A percentile compares a stretch with the other conserved stretches of the same genome.
Evolutionary conservation across 176 grass and related monocot genomes (phyloP).

Genomic region (Oropetium thomaeum): DNA sequence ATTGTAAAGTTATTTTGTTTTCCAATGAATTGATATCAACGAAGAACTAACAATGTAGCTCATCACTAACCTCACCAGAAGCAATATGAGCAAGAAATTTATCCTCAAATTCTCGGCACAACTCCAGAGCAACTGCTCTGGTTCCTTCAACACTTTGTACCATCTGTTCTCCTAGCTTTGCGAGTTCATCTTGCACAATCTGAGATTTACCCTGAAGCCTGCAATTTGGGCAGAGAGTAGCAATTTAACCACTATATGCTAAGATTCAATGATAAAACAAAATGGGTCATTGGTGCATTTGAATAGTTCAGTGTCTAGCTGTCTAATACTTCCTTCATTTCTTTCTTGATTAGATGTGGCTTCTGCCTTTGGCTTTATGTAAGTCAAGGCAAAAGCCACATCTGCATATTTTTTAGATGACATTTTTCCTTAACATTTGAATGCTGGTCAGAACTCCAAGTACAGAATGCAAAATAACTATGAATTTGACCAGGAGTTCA

Average conservation of each 20-base stretch:
- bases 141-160: conserved; percentile 82
- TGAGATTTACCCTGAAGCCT: conserved; percentile 94
- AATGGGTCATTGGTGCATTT: background rate
- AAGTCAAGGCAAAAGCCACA: conserved; percentile 1
- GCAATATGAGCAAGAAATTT: conserved; percentile 85
- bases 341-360: background rate
- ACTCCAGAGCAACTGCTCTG: conserved; percentile 78
- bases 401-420: background rate
- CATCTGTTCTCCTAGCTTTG: conserved; percentile 89
- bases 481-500: background rate
- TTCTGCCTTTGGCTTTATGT: no score
- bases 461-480: no score
- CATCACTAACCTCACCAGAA: conserved; percentile 79
- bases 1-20: conserved; percentile 24
- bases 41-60: conserved; percentile 4
- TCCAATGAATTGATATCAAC: conserved; percentile 11
- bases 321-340: background rate
- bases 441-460: no score
- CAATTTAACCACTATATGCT: conserved; percentile 22
- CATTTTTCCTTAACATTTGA: background rate
- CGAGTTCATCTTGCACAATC: conserved; percentile 85
- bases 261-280: conserved; percentile 10
- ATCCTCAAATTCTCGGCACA: conserved; percentile 92
- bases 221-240: conserved; percentile 18
- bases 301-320: background rate